Conservation (phyloP, 495 filamentous ascomycete species). For the Cryomyces minteri region DNA sequence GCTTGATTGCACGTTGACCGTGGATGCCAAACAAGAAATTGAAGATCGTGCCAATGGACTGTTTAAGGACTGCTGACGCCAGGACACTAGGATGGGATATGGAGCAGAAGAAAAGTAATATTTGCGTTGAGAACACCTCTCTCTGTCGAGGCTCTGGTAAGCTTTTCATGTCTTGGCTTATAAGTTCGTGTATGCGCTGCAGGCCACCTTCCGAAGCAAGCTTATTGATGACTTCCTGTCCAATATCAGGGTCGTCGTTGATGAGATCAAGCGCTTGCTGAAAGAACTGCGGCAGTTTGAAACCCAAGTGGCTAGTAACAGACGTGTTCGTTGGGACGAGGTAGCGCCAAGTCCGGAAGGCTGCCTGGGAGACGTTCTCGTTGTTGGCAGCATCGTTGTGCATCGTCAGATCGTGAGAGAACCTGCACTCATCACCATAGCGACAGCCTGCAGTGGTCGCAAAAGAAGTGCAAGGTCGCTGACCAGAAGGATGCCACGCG, state of each 20-base stretch:
- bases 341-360: slow-evolving; percentile 1
- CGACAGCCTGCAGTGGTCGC: not conserved
- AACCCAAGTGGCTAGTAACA: not conserved
- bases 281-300: not conserved
- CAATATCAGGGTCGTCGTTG: not conserved
- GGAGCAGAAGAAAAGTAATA: slow-evolving; percentile 32
- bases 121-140: slow-evolving; percentile 17
- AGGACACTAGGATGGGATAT: slow-evolving; percentile 33
- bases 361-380: not conserved
- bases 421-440: slow-evolving; percentile 1
- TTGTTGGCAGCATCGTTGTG: not conserved
- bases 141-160: slow-evolving; percentile 9
- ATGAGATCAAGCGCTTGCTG: slow-evolving; percentile 1
- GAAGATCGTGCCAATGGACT: slow-evolving; percentile 35
- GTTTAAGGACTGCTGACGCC: slow-evolving; percentile 34
- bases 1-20: slow-evolving; percentile 25
- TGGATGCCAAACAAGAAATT: slow-evolving; percentile 32
- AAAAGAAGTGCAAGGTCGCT: not conserved
- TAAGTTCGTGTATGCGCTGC: slow-evolving; percentile 10
- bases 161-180: slow-evolving; percentile 8
- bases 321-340: not conserved
- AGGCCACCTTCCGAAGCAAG: slow-evolving; percentile 4
- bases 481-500: too few species aligned
- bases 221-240: slow-evolving; percentile 1
- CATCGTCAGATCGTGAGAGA: not conserved